Evolutionary conservation across 1,139 yeast species (phyloP).

Genomic region (Wickerhamomyces sp.): DNA sequence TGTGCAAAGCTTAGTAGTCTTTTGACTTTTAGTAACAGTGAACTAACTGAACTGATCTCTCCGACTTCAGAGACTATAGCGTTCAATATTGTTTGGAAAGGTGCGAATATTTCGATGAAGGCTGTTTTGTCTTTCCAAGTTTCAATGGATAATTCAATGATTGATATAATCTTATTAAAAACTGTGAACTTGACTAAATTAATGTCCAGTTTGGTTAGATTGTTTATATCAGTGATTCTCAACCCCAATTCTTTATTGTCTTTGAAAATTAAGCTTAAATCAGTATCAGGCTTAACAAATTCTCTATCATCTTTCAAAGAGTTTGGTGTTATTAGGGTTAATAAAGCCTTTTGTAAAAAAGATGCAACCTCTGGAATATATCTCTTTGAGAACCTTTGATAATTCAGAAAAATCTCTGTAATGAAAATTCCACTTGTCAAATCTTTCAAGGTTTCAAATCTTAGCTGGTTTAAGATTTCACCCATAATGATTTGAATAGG

Average conservation of each 20-base stretch:
- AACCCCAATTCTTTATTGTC: constrained; percentile 8
- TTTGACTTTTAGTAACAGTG: constrained; percentile 38
- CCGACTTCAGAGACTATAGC: neutral
- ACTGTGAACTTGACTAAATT: constrained; percentile 30
- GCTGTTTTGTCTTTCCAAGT: constrained; percentile 66
- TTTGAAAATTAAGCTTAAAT: constrained; percentile 20
- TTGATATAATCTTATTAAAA: constrained; percentile 25
- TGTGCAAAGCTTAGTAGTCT: constrained; percentile 48
- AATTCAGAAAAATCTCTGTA: constrained; percentile 60
- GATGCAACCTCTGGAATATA: constrained; percentile 72
- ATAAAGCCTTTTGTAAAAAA: constrained; percentile 52
- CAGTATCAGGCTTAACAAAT: constrained; percentile 22
- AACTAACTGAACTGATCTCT: constrained; percentile 11
- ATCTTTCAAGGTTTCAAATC: constrained; percentile 34
- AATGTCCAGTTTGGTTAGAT: constrained; percentile 13
- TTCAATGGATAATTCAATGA: constrained; percentile 26
- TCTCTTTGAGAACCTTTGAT: constrained; percentile 78
- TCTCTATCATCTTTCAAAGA: constrained; percentile 10
- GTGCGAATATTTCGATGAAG: constrained; percentile 44
- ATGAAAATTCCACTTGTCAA: constrained; percentile 53
- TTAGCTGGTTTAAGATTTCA: constrained; percentile 57
- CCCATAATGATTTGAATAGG: constrained; percentile 74
- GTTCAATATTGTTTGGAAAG: constrained; percentile 25
- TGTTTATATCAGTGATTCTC: constrained; percentile 20
- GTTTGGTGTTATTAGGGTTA: constrained; percentile 36